Conservation (phyloP, 306 rosid species). For the Corylus americana region DNA sequence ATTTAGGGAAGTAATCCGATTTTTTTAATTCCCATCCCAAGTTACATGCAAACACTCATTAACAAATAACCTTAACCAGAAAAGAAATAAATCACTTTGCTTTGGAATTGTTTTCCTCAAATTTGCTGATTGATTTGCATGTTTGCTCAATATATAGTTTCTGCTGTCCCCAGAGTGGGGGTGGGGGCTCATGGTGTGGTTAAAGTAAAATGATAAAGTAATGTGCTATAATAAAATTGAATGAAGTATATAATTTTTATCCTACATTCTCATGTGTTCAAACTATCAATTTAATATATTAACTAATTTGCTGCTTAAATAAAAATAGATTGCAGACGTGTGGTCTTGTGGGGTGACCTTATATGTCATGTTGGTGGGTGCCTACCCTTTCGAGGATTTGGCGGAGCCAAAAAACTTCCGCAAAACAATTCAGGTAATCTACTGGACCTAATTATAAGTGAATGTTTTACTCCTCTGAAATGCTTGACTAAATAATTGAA, state of each 20-base stretch:
- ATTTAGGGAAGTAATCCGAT: not conserved
- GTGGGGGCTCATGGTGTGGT: not conserved
- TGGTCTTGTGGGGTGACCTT: constrained; percentile 99
- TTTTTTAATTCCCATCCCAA: not conserved
- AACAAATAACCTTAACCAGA: too few relatives aligned
- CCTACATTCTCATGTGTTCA: not conserved
- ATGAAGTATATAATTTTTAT: not conserved
- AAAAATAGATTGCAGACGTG: constrained; percentile 88
- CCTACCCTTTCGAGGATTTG: constrained; percentile 96
- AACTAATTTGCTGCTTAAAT: not conserved
- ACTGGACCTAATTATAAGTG: not conserved
- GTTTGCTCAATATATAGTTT: not conserved
- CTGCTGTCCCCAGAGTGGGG: not conserved
- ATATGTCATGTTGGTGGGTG: constrained; percentile 98
- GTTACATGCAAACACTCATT: too few relatives aligned
- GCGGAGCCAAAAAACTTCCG: constrained; percentile 96
- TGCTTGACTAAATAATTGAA: constrained; percentile 22
- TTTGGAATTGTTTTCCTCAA: not conserved
- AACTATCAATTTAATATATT: not conserved
- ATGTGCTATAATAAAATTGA: not conserved
- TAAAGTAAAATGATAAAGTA: not conserved
- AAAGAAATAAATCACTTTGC: not conserved
- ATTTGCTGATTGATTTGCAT: constrained; percentile 3
- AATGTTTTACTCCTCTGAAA: constrained; percentile 9
- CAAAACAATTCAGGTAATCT: constrained; percentile 77